phyloP scores from a whole-genome alignment of 495 filamentous ascomycete species.

The Umbilicaria muhlenbergii region DNA sequence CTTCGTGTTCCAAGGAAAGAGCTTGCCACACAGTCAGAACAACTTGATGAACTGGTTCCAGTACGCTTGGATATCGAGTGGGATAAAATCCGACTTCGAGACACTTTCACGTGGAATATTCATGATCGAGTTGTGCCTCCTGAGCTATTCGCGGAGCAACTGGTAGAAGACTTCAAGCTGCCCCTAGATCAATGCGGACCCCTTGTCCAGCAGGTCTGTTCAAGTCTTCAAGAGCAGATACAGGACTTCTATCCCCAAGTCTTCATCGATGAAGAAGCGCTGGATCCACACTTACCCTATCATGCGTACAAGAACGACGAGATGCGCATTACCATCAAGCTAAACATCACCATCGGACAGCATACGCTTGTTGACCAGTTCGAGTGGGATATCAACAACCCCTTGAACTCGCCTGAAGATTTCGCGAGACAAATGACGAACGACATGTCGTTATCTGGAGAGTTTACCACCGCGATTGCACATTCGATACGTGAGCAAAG shows the following conservation, averaged over 20 bases:
- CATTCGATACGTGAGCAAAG: constrained; percentile 93
- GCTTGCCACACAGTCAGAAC: constrained; percentile 67
- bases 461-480: constrained; percentile 94
- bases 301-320: constrained; percentile 95
- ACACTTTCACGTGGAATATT: constrained; percentile 98
- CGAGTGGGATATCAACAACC: constrained; percentile 97
- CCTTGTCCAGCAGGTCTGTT: constrained; percentile 59
- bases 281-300: constrained; percentile 84
- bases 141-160: constrained; percentile 70
- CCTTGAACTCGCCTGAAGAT: constrained; percentile 80
- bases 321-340: constrained; percentile 87
- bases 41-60: constrained; percentile 80
- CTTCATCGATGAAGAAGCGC: constrained; percentile 73
- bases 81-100: constrained; percentile 88
- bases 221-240: constrained; percentile 77
- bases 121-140: constrained; percentile 69
- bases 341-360: constrained; percentile 94
- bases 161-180: constrained; percentile 83
- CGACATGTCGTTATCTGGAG: constrained; percentile 83
- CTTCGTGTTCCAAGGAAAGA: constrained; percentile 63
- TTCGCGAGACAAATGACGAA: constrained; percentile 80
- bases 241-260: constrained; percentile 85
- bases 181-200: constrained; percentile 44
- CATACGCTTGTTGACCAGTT: constrained; percentile 94
- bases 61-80: constrained; percentile 86